Percentiles rank a stretch among this genome's conserved stretches.
phyloP scores from a whole-genome alignment of 768 basidiomycete species.

The Filobasidium floriforme region DNA sequence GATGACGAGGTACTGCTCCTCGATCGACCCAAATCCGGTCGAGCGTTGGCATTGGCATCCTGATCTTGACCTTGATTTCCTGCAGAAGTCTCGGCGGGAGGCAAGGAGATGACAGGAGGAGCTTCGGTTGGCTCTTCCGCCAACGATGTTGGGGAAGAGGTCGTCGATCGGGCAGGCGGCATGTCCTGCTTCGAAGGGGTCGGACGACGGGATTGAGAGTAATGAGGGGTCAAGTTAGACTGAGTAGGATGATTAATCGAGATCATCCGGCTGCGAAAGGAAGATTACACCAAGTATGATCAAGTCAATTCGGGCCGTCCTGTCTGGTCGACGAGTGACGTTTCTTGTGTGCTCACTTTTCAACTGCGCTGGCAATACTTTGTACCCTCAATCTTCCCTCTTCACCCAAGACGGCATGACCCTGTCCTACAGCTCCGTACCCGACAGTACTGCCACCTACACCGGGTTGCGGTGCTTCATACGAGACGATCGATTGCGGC shows the following conservation, averaged over 20 bases:
- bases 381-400: slow-evolving; percentile 5
- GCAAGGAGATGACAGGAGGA: background rate
- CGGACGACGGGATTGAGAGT: slow-evolving; percentile 1
- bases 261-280: slow-evolving; percentile 1
- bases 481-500: slow-evolving; percentile 1
- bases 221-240: background rate
- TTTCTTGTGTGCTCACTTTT: slow-evolving; percentile 1
- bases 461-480: background rate
- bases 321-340: no score
- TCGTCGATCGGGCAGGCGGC: background rate
- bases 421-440: slow-evolving; percentile 10
- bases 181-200: background rate
- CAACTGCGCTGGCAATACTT: slow-evolving; percentile 5
- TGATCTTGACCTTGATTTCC: background rate
- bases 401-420: slow-evolving; percentile 2
- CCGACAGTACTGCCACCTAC: background rate
- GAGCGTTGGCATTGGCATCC: background rate
- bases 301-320: no score
- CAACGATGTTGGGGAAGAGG: background rate
- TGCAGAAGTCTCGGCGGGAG: background rate
- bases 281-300: background rate
- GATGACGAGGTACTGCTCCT: background rate
- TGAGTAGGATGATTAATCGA: background rate
- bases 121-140: background rate
- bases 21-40: background rate